phyloP scores from a whole-genome alignment of 495 filamentous ascomycete species.

The Chaetomium cochliodes region DNA sequence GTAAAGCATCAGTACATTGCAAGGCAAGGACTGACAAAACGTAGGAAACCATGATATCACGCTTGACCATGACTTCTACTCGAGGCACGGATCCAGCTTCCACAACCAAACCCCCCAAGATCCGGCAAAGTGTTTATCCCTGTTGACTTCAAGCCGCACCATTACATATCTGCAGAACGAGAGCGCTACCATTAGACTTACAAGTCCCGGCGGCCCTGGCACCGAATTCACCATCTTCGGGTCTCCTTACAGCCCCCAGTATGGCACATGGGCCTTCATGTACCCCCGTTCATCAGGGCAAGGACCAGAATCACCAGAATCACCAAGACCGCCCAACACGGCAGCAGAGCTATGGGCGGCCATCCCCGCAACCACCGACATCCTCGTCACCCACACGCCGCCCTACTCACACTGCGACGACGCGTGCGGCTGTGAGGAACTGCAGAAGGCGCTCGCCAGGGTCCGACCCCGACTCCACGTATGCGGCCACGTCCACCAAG shows the following conservation, averaged over 20 bases:
- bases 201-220: constrained; percentile 55
- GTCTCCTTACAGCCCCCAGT: constrained; percentile 65
- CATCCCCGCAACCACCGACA: constrained; percentile 70
- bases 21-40: background rate
- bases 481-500: constrained; percentile 84
- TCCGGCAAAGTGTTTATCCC: constrained; percentile 52
- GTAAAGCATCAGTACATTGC: too few species aligned
- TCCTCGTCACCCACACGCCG: constrained; percentile 84
- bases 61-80: constrained; percentile 63
- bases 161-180: constrained; percentile 68
- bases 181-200: constrained; percentile 57
- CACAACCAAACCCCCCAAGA: constrained; percentile 61
- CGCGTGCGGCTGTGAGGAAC: constrained; percentile 63
- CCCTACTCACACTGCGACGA: constrained; percentile 70
- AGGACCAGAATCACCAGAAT: constrained; percentile 32
- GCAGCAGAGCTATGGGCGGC: constrained; percentile 53
- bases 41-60: constrained; percentile 80
- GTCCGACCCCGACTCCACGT: constrained; percentile 80
- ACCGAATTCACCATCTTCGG: constrained; percentile 74
- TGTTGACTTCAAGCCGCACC: constrained; percentile 54
- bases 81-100: constrained; percentile 54
- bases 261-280: constrained; percentile 70
- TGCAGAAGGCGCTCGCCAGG: constrained; percentile 67
- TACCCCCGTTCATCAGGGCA: constrained; percentile 41
- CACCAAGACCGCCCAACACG: constrained; percentile 29